Base-by-base conservation (phyloP, 768 basidiomycete species). In the Paxillus rubicundulus region DNA sequence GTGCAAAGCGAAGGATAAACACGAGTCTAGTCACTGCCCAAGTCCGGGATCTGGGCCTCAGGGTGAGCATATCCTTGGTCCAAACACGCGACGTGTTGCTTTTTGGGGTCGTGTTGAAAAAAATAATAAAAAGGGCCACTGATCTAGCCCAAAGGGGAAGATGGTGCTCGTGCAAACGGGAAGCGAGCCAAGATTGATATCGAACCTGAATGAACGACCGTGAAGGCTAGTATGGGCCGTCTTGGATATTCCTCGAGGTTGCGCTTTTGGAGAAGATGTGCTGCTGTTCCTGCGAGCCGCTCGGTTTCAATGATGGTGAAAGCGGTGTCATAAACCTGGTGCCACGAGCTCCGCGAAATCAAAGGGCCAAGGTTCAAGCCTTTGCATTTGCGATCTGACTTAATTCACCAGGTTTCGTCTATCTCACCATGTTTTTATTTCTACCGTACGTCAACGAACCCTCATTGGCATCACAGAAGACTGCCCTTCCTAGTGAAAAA, bases 121-220 rank as follows among this genome's bases (percentile, higher is more conserved):
- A 61, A 69, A 63, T 62, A 30, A 30, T 9, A 30, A 30, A 30
- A 30, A 30, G 9, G 58, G 43, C 47, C 41, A 40, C 46, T 47
- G 47, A 59, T 70, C 74, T 74, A 79, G 73, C 75, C 77, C 74
- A 75, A 73, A 79, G 66, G 65, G 73, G 76, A 70, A 75, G 68
- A 24, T 21, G 21, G 64, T 33, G 33, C 72, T 64, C 68, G 69
- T 65, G 59, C 71, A 75, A 76, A 72, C 71, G 72, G 70, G 66
- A 76, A 76, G 65, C 66, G 66, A 69, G 47, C 57, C 61, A 55
- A 62, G 67, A 57, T 66, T 71, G 63, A 63, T 63, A 66, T 66
- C 69, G 59, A 37, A 49, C 61, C 44, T 43, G 50, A 20, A 44
- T 33, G 39, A 24, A 50, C 55, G 40, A 40, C 50, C 13, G 20